Percentiles rank a stretch among this genome's conserved stretches.
These are phyloP conservation scores for Penicillium frequentans DNA, from an alignment of 2,329 filamentous ascomycete genomes.

Conservation along the genomic window DNA sequence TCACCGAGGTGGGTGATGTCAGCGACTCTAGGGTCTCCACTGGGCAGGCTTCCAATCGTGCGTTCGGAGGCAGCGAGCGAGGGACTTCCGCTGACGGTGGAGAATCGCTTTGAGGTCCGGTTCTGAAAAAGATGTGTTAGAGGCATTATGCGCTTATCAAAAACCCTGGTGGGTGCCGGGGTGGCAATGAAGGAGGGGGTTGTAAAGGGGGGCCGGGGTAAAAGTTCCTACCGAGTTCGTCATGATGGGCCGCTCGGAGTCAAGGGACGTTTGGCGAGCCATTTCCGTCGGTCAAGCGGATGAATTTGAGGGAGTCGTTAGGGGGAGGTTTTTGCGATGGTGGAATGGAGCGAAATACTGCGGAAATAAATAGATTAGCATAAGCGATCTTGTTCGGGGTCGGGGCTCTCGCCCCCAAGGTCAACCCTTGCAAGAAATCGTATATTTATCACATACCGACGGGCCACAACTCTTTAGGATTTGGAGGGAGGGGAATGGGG, in stretches of 20 bases:
- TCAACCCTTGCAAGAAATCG: background rate
- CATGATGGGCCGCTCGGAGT: conserved; percentile 58
- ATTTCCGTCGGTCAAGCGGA: conserved; percentile 19
- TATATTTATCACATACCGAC: background rate
- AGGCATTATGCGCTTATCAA: conserved; percentile 2
- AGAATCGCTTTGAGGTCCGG: conserved; percentile 54
- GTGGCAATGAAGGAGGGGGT: background rate
- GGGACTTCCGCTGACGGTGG: conserved; percentile 51
- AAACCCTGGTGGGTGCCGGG: background rate
- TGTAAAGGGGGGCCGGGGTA: background rate
- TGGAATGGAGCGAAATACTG: background rate
- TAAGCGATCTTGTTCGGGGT: background rate
- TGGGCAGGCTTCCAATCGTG: conserved; percentile 41
- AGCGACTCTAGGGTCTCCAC: conserved; percentile 54
- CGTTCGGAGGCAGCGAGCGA: conserved; percentile 49
- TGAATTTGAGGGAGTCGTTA: background rate
- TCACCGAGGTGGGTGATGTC: conserved; percentile 76
- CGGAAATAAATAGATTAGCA: background rate
- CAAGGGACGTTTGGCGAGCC: conserved; percentile 48
- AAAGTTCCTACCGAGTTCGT: conserved; percentile 48
- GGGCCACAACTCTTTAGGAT: background rate
- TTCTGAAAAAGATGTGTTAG: conserved; percentile 36
- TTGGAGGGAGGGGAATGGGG: background rate
- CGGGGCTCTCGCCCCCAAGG: background rate
- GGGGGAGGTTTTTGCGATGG: background rate